A percentile compares a stretch with the other conserved stretches of the same genome.
phyloP scores from a whole-genome alignment of 148 eudicot genomes.

The Dysphania ambrosioides region DNA sequence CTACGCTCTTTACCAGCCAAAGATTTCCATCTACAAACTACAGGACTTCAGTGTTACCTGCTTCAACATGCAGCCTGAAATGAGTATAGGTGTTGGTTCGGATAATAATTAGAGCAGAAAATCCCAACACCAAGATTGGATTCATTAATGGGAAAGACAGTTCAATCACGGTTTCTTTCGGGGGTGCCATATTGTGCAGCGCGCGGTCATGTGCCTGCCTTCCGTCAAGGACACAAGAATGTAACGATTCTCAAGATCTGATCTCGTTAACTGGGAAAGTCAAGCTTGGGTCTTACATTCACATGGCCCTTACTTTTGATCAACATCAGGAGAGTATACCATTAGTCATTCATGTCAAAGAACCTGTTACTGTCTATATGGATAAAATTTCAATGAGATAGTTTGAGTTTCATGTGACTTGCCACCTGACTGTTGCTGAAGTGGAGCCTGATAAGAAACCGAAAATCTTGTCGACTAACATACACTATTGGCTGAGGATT shows the following conservation, averaged over 20 bases:
- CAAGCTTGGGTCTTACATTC: conserved; percentile 35
- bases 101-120: conserved; percentile 40
- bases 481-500: conserved; percentile 22
- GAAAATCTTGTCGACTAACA: conserved; percentile 26
- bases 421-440: conserved; percentile 38
- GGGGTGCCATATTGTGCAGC: conserved; percentile 30
- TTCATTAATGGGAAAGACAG: conserved; percentile 38
- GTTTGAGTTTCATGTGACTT: conserved; percentile 35
- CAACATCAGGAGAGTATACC: conserved; percentile 32
- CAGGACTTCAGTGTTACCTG: conserved; percentile 34
- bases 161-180: conserved; percentile 29
- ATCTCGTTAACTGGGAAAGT: conserved; percentile 38
- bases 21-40: conserved; percentile 42
- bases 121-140: conserved; percentile 44
- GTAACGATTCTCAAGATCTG: conserved; percentile 35
- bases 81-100: conserved; percentile 29
- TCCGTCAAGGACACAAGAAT: conserved; percentile 43
- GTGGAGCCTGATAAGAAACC: conserved; percentile 44
- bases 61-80: conserved; percentile 35
- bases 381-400: conserved; percentile 26
- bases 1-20: conserved; percentile 44
- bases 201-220: conserved; percentile 49
- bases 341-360: conserved; percentile 41
- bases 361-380: conserved; percentile 41
- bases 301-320: conserved; percentile 31